Conservation (phyloP, 257 asterid species). For the Solanum chiquidenum region DNA sequence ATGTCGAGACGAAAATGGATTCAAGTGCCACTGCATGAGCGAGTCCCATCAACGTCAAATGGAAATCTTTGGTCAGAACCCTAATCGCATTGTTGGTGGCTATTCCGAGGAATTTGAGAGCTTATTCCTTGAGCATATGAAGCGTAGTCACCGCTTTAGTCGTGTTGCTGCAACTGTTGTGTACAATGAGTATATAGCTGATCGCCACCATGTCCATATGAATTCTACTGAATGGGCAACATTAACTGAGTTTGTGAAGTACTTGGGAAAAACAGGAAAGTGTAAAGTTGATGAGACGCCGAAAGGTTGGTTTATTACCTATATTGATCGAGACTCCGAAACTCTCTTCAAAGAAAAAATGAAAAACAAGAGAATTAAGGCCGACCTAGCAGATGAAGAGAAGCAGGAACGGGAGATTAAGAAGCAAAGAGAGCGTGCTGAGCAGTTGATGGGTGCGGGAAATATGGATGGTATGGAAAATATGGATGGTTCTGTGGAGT, state of each 20-base stretch:
- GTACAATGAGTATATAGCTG: conserved; percentile 81
- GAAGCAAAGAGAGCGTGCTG: conserved; percentile 87
- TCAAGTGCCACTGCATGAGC: conserved; percentile 95
- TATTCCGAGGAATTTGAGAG: conserved; percentile 76
- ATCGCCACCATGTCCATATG: conserved; percentile 80
- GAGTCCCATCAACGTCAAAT: conserved; percentile 94
- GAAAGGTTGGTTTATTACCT: conserved; percentile 92
- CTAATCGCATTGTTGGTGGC: conserved; percentile 56
- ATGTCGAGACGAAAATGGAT: conserved; percentile 93
- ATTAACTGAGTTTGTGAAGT: conserved; percentile 75
- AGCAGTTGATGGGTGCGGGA: conserved; percentile 27
- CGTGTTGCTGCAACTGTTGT: conserved; percentile 93
- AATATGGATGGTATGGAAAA: conserved; percentile 7
- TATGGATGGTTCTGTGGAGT: conserved; percentile 2
- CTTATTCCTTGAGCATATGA: conserved; percentile 74
- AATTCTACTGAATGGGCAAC: conserved; percentile 92
- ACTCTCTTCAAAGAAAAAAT: conserved; percentile 78
- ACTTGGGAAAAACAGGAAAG: conserved; percentile 74
- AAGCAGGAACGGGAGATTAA: conserved; percentile 74
- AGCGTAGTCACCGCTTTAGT: conserved; percentile 79
- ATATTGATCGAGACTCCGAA: conserved; percentile 85
- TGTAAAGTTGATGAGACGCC: conserved; percentile 88
- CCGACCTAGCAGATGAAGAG: conserved; percentile 84
- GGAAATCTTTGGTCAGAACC: conserved; percentile 85
- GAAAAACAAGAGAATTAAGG: conserved; percentile 78